phyloP scores from a whole-genome alignment of 345 rosid genomes.

The Erucastrum elatum region DNA sequence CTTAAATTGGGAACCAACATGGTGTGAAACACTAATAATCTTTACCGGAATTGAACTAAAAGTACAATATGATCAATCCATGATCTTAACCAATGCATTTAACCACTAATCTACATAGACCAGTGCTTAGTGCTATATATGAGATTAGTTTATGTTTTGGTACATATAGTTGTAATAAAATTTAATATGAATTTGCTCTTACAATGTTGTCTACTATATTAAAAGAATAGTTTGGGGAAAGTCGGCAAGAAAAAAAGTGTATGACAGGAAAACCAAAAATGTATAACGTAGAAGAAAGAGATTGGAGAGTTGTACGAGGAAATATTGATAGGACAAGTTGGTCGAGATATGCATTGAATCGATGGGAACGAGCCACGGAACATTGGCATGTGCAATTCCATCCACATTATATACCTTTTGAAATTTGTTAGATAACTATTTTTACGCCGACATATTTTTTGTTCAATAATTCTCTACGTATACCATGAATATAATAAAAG shows the following conservation, averaged over 20 bases:
- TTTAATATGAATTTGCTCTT: not conserved
- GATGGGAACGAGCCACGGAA: slow-evolving; percentile 33
- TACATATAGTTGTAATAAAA: not conserved
- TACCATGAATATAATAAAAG: not conserved
- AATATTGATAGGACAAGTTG: slow-evolving; percentile 37
- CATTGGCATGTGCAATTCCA: slow-evolving; percentile 30
- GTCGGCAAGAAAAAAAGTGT: not conserved
- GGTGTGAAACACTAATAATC: not conserved
- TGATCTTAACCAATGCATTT: not conserved
- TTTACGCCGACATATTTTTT: not conserved
- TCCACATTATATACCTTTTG: slow-evolving; percentile 12
- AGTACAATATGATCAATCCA: not conserved
- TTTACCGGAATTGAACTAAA: not conserved
- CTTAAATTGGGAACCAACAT: not conserved
- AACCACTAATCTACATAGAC: not conserved
- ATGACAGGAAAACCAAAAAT: slow-evolving; percentile 13
- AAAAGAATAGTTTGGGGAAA: not conserved
- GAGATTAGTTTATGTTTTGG: not conserved
- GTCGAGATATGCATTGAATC: slow-evolving; percentile 39
- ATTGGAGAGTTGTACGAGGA: slow-evolving; percentile 40
- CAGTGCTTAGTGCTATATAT: not conserved
- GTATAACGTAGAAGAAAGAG: slow-evolving; percentile 27
- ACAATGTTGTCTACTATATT: not conserved
- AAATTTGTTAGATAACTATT: not conserved
- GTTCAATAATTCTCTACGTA: not conserved